Percentiles rank a stretch among this genome's conserved stretches.
These are phyloP conservation scores for Oidiodendron maius DNA, from an alignment of 495 filamentous ascomycete genomes.

Conservation along the genomic window DNA sequence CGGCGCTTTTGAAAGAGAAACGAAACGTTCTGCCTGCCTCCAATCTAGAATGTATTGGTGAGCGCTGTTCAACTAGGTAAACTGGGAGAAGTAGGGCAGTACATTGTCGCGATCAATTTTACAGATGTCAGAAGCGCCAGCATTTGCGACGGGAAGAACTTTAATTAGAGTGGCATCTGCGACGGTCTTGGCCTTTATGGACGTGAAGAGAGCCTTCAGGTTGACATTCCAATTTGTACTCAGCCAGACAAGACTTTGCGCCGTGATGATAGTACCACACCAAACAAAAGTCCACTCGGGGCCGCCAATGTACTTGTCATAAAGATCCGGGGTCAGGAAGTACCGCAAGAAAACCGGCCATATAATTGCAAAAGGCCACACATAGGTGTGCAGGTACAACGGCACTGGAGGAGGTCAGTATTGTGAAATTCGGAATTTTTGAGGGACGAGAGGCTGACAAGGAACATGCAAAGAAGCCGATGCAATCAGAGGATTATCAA, in stretches of 20 bases:
- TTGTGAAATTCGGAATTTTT: neutral
- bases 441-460: constrained; percentile 10
- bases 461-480: constrained; percentile 84
- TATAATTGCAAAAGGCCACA: constrained; percentile 84
- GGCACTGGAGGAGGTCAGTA: constrained; percentile 44
- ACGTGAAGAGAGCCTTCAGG: constrained; percentile 74
- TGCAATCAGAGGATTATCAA: constrained; percentile 85
- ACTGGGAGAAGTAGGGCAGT: too few species aligned
- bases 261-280: constrained; percentile 76
- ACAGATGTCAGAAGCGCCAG: constrained; percentile 87
- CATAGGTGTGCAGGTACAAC: constrained; percentile 72
- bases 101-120: constrained; percentile 67
- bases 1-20: constrained; percentile 98
- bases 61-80: too few species aligned
- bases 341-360: constrained; percentile 89
- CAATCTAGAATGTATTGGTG: constrained; percentile 42
- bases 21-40: constrained; percentile 67
- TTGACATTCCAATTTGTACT: constrained; percentile 97
- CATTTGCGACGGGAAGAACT: constrained; percentile 85
- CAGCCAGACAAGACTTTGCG: constrained; percentile 87
- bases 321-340: constrained; percentile 75
- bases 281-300: constrained; percentile 98
- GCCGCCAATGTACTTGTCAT: constrained; percentile 80
- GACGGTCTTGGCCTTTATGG: constrained; percentile 63
- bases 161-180: constrained; percentile 83